These are phyloP conservation scores for Yarrowia bubula DNA, from an alignment of 805 yeast species.

Conservation along the genomic window DNA sequence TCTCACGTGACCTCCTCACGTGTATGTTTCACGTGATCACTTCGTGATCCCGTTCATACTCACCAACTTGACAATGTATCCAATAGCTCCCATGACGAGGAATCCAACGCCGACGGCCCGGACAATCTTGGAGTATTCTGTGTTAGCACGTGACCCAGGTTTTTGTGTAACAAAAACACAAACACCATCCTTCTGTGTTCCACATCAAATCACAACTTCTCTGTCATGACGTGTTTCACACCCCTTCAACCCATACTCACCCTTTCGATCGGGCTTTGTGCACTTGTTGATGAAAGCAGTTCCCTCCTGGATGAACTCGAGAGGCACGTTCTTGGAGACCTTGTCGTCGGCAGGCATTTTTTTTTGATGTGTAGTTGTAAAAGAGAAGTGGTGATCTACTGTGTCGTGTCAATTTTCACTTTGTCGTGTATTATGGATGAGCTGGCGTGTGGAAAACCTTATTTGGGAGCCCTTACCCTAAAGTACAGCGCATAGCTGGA, in stretches of 20 bases:
- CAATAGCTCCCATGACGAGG: conserved; percentile 96
- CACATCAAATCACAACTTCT: background rate
- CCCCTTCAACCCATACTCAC: conserved; percentile 43
- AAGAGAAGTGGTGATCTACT: background rate
- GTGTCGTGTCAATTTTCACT: conserved; percentile 24
- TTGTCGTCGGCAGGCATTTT: conserved; percentile 44
- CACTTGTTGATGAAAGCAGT: conserved; percentile 84
- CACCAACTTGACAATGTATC: conserved; percentile 83
- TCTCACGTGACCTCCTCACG: background rate
- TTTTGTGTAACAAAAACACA: too few relatives aligned
- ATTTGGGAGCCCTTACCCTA: background rate
- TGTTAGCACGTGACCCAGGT: background rate
- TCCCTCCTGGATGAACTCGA: conserved; percentile 90
- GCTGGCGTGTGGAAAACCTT: background rate
- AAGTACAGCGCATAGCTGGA: too few relatives aligned
- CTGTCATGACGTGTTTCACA: background rate
- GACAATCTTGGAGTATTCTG: conserved; percentile 80
- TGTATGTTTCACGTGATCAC: too few relatives aligned
- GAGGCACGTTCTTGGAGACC: conserved; percentile 56
- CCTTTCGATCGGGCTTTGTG: conserved; percentile 85
- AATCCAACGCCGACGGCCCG: conserved; percentile 97
- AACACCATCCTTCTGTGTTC: too few relatives aligned
- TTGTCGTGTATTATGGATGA: background rate
- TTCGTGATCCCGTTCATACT: conserved; percentile 33
- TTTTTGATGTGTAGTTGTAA: conserved; percentile 36